Evolutionary conservation across 2,329 filamentous ascomycete genomes (phyloP).

Genomic region (Paraphoma chrysanthemicola): DNA sequence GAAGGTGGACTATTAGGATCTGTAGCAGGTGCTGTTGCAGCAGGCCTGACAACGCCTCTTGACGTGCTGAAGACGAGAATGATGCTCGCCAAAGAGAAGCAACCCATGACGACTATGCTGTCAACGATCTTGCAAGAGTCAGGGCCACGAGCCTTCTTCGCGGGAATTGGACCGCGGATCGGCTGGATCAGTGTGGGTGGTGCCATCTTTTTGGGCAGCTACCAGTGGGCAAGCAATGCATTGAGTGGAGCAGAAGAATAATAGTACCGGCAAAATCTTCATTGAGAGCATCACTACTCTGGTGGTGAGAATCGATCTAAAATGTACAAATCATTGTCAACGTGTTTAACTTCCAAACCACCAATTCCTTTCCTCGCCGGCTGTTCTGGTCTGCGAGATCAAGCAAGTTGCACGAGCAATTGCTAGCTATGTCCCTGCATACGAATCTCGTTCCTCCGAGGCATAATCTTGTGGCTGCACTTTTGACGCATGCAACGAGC

Average conservation of each 20-base stretch:
- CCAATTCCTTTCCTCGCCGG: too few species aligned
- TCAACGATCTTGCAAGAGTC: constrained; percentile 68
- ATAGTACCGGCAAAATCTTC: background rate
- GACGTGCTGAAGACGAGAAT: constrained; percentile 97
- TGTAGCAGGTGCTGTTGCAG: constrained; percentile 82
- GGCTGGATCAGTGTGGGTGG: constrained; percentile 96
- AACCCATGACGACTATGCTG: constrained; percentile 66
- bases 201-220: constrained; percentile 91
- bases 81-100: constrained; percentile 81
- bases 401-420: too few species aligned
- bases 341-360: too few species aligned
- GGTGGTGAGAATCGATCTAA: background rate
- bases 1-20: constrained; percentile 89
- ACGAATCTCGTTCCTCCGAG: too few species aligned
- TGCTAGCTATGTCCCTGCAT: too few species aligned
- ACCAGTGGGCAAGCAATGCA: constrained; percentile 85
- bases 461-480: too few species aligned
- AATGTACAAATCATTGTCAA: background rate
- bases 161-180: constrained; percentile 79
- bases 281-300: background rate
- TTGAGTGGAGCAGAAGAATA: constrained; percentile 57
- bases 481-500: too few species aligned
- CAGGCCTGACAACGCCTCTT: constrained; percentile 86
- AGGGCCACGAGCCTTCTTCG: constrained; percentile 74
- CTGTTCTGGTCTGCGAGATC: too few species aligned